Percentiles rank a stretch among this genome's conserved stretches.
These are phyloP conservation scores for Helminthosporium solani DNA, from an alignment of 2,329 filamentous ascomycete genomes.

Conservation along the genomic window DNA sequence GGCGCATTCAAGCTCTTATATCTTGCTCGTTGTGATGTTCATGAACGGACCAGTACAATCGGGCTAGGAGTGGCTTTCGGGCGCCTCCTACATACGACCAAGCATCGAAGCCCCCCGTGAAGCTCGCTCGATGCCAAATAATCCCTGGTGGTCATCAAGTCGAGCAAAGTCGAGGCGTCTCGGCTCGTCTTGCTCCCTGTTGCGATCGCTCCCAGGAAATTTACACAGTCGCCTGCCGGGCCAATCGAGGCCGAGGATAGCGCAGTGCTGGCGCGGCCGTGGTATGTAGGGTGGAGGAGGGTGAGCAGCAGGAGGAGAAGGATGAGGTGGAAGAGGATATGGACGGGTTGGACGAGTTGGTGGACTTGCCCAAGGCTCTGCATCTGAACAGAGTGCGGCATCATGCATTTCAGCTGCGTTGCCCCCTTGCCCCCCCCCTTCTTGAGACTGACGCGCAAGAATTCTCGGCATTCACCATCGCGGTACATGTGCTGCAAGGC, in stretches of 20 bases:
- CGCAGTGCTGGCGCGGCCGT: too few relatives aligned
- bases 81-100: conserved; percentile 30
- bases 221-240: conserved; percentile 9
- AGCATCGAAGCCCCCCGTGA: conserved; percentile 31
- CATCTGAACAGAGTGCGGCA: neutral
- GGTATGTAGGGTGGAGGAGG: conserved; percentile 11
- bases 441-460: neutral
- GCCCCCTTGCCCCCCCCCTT: conserved; percentile 9
- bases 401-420: conserved; percentile 22
- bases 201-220: conserved; percentile 18
- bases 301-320: conserved; percentile 13
- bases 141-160: conserved; percentile 33
- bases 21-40: conserved; percentile 16
- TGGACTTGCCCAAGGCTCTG: neutral
- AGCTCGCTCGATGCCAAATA: conserved; percentile 25
- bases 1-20: conserved; percentile 26
- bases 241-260: conserved; percentile 18
- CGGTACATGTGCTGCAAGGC: conserved; percentile 6
- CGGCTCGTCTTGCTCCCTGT: conserved; percentile 20
- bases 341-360: neutral
- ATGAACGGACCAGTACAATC: conserved; percentile 3
- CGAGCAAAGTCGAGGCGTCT: conserved; percentile 28
- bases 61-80: conserved; percentile 29
- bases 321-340: neutral
- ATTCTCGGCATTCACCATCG: conserved; percentile 10